These are phyloP conservation scores for Cichorium intybus DNA, from an alignment of 140 eudicot species.

Conservation along the genomic window DNA sequence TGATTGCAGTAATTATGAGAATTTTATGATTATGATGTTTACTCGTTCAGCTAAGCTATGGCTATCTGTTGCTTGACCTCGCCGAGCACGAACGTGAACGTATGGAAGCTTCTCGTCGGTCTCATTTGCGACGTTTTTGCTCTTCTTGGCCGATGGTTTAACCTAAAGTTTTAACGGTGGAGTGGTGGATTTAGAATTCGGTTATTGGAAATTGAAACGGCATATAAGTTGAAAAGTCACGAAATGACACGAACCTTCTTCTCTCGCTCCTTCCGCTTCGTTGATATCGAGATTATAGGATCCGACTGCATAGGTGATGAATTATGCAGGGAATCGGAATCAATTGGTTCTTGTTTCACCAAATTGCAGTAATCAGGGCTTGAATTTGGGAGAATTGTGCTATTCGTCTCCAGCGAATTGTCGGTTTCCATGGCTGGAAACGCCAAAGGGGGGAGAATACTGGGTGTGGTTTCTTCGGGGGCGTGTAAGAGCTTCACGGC, in stretches of 20 bases:
- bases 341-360: conserved; percentile 67
- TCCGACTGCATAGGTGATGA: conserved; percentile 50
- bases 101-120: conserved; percentile 77
- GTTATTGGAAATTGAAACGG: conserved; percentile 12
- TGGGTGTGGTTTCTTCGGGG: conserved; percentile 29
- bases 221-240: neutral
- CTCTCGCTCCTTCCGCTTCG: conserved; percentile 81
- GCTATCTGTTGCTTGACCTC: conserved; percentile 99
- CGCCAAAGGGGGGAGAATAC: conserved; percentile 32
- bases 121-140: conserved; percentile 54
- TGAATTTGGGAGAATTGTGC: conserved; percentile 20
- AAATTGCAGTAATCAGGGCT: conserved; percentile 11
- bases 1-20: conserved; percentile 6
- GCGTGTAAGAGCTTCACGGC: conserved; percentile 65
- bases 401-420: conserved; percentile 26
- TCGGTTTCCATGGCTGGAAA: conserved; percentile 29
- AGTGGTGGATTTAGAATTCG: neutral
- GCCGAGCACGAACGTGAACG: conserved; percentile 94
- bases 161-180: conserved; percentile 38
- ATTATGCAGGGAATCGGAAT: conserved; percentile 50
- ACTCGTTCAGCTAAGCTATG: conserved; percentile 98
- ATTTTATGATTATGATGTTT: conserved; percentile 26
- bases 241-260: conserved; percentile 49
- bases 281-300: conserved; percentile 37
- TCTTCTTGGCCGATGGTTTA: conserved; percentile 60